Base-by-base conservation (phyloP, 768 basidiomycete species). In the Suillus spraguei region DNA sequence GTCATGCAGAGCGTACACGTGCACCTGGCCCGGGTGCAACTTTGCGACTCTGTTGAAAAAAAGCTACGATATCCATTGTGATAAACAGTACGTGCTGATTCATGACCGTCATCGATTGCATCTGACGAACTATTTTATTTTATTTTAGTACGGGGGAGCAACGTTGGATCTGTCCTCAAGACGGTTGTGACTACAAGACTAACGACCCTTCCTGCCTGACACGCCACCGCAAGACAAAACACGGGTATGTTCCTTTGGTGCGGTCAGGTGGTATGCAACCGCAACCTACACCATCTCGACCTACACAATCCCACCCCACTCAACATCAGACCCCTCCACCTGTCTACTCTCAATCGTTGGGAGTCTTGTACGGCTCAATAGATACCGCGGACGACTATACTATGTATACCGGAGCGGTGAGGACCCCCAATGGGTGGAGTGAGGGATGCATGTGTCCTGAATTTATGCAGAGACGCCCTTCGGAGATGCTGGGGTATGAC, bases 31-130 rank as follows among this genome's bases (percentile, higher is more conserved):
- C 1, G 4, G 8, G n/a, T 72, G 71, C 28, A 9, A 22, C 1
- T 72, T 70, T 32, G 52, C 50, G 13, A 67, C 65, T 17, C 39
- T 64, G n/a, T 60, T 63, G 24, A 73, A 66, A 59, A 70, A 59
- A 60, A 70, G 68, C 41, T 66, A 74, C 0, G 5, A 2, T 0
- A 66, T 74, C 10, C 74, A 74, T 53, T 11, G 59, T 2, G 63
- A 47, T 11, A 64, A 1, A 24, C 71, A 72, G 72, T 73, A 50
- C 36, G 68, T 54, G 10, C 22, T n/a, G 2, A 32, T 20, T 39
- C 24, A 16, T 14, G 0, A 10, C 8, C 17, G 24, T 22, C 47
- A 49, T 17, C 2, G 14, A 0, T 42, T 5, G 20, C 11, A 28
- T 5, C 16, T 32, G 2, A 41, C 41, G 3, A 28, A 9, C 42